Conservation (phyloP, 225 moss, liverwort and hornwort genomes). For the Climacium dendroides region DNA sequence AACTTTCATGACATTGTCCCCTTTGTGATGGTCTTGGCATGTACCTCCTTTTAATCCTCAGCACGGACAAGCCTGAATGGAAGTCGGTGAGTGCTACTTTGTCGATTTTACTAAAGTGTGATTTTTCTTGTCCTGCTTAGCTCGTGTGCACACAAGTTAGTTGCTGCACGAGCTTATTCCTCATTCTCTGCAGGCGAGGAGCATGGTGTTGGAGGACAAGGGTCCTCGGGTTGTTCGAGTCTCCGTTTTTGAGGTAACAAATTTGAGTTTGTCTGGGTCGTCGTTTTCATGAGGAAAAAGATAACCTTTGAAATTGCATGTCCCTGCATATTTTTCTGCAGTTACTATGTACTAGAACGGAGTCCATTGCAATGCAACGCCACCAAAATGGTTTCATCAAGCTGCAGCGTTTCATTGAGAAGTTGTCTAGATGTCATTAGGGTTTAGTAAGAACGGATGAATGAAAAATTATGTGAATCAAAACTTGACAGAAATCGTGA, state of each 20-base stretch:
- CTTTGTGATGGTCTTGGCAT: background rate
- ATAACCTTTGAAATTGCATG: background rate
- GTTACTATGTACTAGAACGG: background rate
- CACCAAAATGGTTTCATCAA: background rate
- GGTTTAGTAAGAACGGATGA: background rate
- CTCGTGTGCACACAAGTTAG: background rate
- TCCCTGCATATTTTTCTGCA: background rate
- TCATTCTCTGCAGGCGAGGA: slow-evolving; percentile 46
- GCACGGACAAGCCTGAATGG: slow-evolving; percentile 93
- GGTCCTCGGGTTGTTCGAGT: slow-evolving; percentile 85
- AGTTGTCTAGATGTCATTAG: no score
- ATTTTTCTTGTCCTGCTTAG: background rate
- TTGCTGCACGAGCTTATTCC: background rate
- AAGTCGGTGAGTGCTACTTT: slow-evolving; percentile 51
- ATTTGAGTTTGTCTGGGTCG: background rate
- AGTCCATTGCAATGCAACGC: background rate
- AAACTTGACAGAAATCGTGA: background rate
- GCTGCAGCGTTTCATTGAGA: background rate
- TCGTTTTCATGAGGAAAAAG: background rate
- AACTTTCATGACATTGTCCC: background rate
- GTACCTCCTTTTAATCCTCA: slow-evolving; percentile 22
- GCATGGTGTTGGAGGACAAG: slow-evolving; percentile 67
- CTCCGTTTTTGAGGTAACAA: slow-evolving; percentile 75
- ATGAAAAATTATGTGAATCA: background rate
- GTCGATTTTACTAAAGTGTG: background rate